Conservation (phyloP, 192 early-diverging fungal species). For the Coemansia sp. region DNA sequence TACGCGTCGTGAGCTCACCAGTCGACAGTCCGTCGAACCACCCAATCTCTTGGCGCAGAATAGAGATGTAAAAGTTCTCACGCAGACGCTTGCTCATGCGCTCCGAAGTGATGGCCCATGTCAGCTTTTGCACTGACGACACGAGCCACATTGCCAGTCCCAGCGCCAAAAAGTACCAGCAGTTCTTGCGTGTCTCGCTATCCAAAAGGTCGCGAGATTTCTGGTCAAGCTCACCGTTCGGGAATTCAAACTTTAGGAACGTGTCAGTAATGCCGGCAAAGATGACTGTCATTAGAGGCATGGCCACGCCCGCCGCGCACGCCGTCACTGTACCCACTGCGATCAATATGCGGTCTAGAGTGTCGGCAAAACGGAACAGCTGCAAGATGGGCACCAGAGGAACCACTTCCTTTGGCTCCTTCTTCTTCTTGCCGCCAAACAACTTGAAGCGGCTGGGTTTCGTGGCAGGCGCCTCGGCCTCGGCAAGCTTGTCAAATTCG, state of each 20-base stretch:
- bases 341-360: conserved; percentile 63
- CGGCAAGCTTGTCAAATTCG: conserved; percentile 2
- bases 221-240: background rate
- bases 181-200: conserved; percentile 47
- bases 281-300: conserved; percentile 61
- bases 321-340: conserved; percentile 46
- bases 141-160: conserved; percentile 29
- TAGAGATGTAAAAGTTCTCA: conserved; percentile 70
- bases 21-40: conserved; percentile 84
- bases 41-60: conserved; percentile 84
- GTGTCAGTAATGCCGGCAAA: conserved; percentile 35
- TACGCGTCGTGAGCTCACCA: conserved; percentile 85
- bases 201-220: conserved; percentile 29
- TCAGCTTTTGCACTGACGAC: conserved; percentile 22
- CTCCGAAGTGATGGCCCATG: conserved; percentile 54
- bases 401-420: conserved; percentile 42
- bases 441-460: background rate
- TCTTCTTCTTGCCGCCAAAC: conserved; percentile 14
- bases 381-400: conserved; percentile 61
- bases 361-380: conserved; percentile 74
- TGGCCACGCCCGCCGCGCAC: conserved; percentile 40
- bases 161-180: conserved; percentile 47
- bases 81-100: conserved; percentile 75
- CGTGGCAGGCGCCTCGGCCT: background rate
- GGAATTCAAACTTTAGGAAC: conserved; percentile 33